Evolutionary conservation across 495 filamentous ascomycete genomes (phyloP), one percentile per base, ranked within the genome.

Genomic region (Elasticomyces elasticus): DNA sequence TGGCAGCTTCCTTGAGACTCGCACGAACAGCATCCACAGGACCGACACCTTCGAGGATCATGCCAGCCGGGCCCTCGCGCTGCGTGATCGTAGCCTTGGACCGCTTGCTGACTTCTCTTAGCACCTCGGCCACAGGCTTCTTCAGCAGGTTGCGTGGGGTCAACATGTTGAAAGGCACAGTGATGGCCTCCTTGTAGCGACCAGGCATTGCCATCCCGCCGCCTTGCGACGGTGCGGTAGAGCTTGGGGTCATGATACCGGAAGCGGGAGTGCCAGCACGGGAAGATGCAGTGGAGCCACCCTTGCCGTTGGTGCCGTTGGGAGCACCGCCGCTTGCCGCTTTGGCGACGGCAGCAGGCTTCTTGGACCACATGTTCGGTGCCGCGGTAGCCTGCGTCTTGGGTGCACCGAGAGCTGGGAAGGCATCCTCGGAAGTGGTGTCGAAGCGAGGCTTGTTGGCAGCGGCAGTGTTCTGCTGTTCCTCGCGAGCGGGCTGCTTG

Each of bases 71-170:
- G n/a, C 77, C 64, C 35, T 57, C 71, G 48, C 77, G 80, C 74
- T 88, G 80, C 54, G 86, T 82, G 49, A 98, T 78, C 54, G 79
- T 86, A 41, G 88, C 88, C 65, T 87, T 85, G n/a, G 86, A 90
- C 57, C 82, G 80, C 63, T 83, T 83, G 64, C 90, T 94, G 66
- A 96, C 84, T 56, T 94, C 87, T 61, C 85, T 83, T 52, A 95
- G 66, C 40, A 92, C 83, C 52, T 96, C 91, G 11, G 76, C 70
- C 1, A 94, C 69, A 19, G 87, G 85, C 52, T 86, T 83, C 77
- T 87, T 94, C 65, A 94, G 69, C 60, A 94, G 81, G 43, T 76
- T 76, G 19, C 84, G 75, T 20, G 82, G 79, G 27, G 85, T 77
- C 62, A 94, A 75, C 64, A 92, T 81, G 1, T 79, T 77, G 58